These are phyloP conservation scores for Senna tora DNA, from an alignment of 306 rosid genomes.

Conservation along the genomic window DNA sequence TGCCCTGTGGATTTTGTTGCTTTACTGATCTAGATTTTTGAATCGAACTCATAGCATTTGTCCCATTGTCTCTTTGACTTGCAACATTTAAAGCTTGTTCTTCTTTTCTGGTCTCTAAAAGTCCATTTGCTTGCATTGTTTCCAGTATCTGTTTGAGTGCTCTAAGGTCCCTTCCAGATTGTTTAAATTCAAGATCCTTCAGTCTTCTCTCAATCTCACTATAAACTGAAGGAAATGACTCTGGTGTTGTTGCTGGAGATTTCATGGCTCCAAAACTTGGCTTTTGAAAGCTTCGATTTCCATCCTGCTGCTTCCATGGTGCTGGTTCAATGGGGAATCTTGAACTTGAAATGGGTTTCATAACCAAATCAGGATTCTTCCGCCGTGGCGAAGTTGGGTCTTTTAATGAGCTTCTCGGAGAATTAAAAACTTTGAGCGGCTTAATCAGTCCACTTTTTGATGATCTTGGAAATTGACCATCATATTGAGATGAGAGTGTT, in stretches of 20 bases:
- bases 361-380: constrained; percentile 65
- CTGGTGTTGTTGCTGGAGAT: constrained; percentile 49
- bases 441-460: constrained; percentile 45
- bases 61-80: constrained; percentile 56
- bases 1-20: constrained; percentile 52
- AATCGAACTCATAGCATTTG: constrained; percentile 42
- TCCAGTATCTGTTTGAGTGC: constrained; percentile 87
- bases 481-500: constrained; percentile 40
- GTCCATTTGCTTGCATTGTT: constrained; percentile 80
- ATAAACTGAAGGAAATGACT: constrained; percentile 69
- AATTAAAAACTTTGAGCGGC: constrained; percentile 53
- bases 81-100: constrained; percentile 55
- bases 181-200: constrained; percentile 81
- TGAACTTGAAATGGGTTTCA: constrained; percentile 77
- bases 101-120: constrained; percentile 60
- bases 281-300: constrained; percentile 58
- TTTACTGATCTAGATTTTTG: constrained; percentile 51
- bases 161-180: constrained; percentile 87
- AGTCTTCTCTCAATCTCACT: constrained; percentile 83
- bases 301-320: constrained; percentile 85
- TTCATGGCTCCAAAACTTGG: constrained; percentile 42
- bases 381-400: constrained; percentile 64
- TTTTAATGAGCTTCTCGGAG: constrained; percentile 56
- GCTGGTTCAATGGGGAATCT: constrained; percentile 86
- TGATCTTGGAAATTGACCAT: constrained; percentile 45